These are phyloP conservation scores for Cephaloascus albidus DNA, from an alignment of 805 yeast genomes.

Conservation along the genomic window DNA sequence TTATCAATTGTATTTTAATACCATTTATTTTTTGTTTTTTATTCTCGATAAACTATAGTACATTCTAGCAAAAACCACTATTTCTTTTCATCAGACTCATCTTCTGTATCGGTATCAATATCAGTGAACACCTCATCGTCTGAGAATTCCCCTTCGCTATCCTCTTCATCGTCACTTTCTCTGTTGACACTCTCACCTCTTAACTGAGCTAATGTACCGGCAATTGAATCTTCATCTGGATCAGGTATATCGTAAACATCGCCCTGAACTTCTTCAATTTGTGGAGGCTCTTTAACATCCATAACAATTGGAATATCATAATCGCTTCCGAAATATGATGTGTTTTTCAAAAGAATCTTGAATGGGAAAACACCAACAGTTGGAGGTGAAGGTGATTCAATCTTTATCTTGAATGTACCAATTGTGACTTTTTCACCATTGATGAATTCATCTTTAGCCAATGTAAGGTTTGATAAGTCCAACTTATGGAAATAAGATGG, in stretches of 20 bases:
- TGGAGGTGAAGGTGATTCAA: constrained; percentile 73
- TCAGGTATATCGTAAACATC: constrained; percentile 54
- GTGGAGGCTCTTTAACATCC: constrained; percentile 57
- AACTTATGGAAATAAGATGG: constrained; percentile 44
- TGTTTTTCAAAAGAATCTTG: constrained; percentile 60
- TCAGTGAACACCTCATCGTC: constrained; percentile 31
- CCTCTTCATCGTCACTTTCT: constrained; percentile 20
- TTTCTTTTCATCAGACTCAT: constrained; percentile 15
- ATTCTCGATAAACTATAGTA: background rate
- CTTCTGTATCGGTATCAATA: constrained; percentile 36
- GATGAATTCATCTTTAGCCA: constrained; percentile 40
- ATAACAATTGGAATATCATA: constrained; percentile 60
- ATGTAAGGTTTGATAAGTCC: constrained; percentile 45
- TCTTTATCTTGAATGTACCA: constrained; percentile 68
- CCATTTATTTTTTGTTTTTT: no score
- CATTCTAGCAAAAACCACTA: no score
- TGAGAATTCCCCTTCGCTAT: constrained; percentile 21
- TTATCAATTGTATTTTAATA: no score
- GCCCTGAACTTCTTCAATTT: constrained; percentile 22
- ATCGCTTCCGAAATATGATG: constrained; percentile 78
- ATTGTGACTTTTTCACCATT: constrained; percentile 36
- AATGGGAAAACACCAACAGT: constrained; percentile 56
- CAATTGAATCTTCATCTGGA: constrained; percentile 67
- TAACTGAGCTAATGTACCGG: constrained; percentile 64
- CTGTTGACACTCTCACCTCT: constrained; percentile 52